These are phyloP conservation scores for Manihot esculenta DNA, from an alignment of 441 rosid species.

Conservation along the genomic window DNA sequence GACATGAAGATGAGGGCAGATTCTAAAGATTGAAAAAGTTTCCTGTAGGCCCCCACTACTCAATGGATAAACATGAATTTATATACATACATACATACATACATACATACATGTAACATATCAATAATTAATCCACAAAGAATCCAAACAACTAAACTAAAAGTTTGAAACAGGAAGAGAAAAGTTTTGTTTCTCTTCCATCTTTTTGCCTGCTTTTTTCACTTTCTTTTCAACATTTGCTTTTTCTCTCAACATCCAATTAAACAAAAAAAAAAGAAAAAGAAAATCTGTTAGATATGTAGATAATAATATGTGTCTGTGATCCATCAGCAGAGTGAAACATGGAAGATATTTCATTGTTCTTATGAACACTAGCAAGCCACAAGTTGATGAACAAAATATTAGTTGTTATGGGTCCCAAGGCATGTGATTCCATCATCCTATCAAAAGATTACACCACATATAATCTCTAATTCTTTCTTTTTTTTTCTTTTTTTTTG, in stretches of 20 bases:
- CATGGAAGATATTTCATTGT: constrained; percentile 21
- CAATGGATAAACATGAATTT: constrained; percentile 37
- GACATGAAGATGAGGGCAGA: constrained; percentile 8
- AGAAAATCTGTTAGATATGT: background rate
- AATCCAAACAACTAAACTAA: constrained; percentile 38
- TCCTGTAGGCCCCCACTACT: constrained; percentile 19
- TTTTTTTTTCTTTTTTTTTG: constrained; percentile 5
- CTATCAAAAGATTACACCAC: background rate
- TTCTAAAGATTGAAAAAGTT: constrained; percentile 13
- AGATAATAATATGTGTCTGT: constrained; percentile 12
- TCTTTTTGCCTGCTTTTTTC: constrained; percentile 23
- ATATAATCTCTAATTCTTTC: constrained; percentile 1
- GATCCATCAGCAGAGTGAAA: constrained; percentile 12
- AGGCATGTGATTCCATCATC: constrained; percentile 26
- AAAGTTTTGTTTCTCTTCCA: constrained; percentile 26
- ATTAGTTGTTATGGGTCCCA: constrained; percentile 31
- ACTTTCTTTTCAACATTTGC: background rate
- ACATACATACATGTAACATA: constrained; percentile 9
- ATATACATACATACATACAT: constrained; percentile 5
- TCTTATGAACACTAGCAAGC: constrained; percentile 13
- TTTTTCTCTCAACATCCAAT: background rate
- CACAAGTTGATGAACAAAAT: constrained; percentile 18
- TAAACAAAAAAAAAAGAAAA: background rate
- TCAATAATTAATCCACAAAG: constrained; percentile 28
- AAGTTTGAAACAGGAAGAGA: constrained; percentile 28